Conservation (phyloP, 768 basidiomycete species). For the Amanita pseudoporphyria region DNA sequence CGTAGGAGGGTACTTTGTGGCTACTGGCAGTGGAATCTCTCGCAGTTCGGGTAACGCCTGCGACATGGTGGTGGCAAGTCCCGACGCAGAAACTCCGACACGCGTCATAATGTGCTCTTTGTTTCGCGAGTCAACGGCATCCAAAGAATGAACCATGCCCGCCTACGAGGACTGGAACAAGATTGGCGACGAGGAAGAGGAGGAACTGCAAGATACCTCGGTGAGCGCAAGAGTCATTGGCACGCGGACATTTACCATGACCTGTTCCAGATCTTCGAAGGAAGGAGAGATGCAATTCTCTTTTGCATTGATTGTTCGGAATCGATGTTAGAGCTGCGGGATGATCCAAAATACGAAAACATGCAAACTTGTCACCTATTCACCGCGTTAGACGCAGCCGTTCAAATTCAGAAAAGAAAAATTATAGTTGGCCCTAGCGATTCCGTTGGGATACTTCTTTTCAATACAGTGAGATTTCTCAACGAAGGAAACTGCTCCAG, state of each 20-base stretch:
- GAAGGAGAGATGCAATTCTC: conserved; percentile 79
- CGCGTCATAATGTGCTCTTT: background rate
- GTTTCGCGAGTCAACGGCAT: background rate
- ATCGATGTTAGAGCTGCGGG: conserved; percentile 73
- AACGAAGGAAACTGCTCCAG: conserved; percentile 1
- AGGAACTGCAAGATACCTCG: conserved; percentile 65
- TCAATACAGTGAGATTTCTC: conserved; percentile 69
- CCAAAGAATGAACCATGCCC: conserved; percentile 48
- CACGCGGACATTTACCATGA: conserved; percentile 4
- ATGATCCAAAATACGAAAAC: conserved; percentile 57
- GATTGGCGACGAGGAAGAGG: conserved; percentile 73
- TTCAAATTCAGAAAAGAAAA: conserved; percentile 85
- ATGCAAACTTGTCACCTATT: conserved; percentile 68
- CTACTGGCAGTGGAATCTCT: conserved; percentile 16
- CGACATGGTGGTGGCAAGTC: background rate
- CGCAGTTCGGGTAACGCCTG: conserved; percentile 16
- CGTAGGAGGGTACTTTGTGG: conserved; percentile 23
- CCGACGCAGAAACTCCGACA: conserved; percentile 9
- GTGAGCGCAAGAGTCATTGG: conserved; percentile 23
- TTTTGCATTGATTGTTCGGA: conserved; percentile 93
- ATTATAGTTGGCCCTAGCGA: conserved; percentile 85
- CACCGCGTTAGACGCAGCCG: conserved; percentile 71
- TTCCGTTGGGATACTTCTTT: conserved; percentile 82
- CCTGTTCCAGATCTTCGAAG: conserved; percentile 47
- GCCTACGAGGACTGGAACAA: conserved; percentile 77